Conservation (phyloP, 2,329 filamentous ascomycete species). For the Aureobasidium sp. region DNA sequence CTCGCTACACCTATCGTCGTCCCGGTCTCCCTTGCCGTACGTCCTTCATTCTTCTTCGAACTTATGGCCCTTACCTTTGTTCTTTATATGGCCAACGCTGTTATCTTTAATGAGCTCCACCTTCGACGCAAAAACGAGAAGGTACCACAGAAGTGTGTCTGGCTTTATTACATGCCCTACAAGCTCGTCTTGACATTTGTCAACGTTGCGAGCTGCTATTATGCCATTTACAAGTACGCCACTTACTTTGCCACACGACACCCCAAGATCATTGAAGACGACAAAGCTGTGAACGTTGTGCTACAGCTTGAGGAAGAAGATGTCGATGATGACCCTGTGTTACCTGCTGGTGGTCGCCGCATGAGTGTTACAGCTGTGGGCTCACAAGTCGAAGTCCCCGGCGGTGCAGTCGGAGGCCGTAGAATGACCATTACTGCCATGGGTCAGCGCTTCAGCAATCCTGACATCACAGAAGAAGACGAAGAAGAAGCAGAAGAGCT, state of each 20-base stretch:
- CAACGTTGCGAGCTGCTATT: constrained; percentile 31
- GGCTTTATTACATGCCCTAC: constrained; percentile 37
- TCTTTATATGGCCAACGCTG: constrained; percentile 35
- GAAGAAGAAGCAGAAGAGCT: constrained; percentile 1
- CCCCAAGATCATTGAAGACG: constrained; percentile 41
- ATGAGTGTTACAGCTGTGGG: constrained; percentile 16
- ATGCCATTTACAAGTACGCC: constrained; percentile 31
- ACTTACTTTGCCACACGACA: constrained; percentile 39
- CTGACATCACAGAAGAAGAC: constrained; percentile 8
- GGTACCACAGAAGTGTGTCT: constrained; percentile 29
- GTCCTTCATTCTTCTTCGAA: constrained; percentile 30
- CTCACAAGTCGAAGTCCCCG: constrained; percentile 8
- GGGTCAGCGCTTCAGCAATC: constrained; percentile 12
- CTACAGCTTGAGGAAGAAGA: constrained; percentile 14
- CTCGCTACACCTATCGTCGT: constrained; percentile 38
- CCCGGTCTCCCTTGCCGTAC: constrained; percentile 37
- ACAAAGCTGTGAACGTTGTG: constrained; percentile 26
- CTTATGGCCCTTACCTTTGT: constrained; percentile 28
- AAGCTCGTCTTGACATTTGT: constrained; percentile 38
- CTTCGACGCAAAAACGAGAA: constrained; percentile 37
- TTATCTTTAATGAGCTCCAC: constrained; percentile 43
- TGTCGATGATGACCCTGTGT: not conserved
- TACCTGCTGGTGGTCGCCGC: constrained; percentile 11
- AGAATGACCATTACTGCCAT: constrained; percentile 14
- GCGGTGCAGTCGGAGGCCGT: not conserved